Evolutionary conservation across 2,329 filamentous ascomycete species (phyloP), one percentile per base, ranked within the genome.

Genomic region (Aureobasidium sp.): DNA sequence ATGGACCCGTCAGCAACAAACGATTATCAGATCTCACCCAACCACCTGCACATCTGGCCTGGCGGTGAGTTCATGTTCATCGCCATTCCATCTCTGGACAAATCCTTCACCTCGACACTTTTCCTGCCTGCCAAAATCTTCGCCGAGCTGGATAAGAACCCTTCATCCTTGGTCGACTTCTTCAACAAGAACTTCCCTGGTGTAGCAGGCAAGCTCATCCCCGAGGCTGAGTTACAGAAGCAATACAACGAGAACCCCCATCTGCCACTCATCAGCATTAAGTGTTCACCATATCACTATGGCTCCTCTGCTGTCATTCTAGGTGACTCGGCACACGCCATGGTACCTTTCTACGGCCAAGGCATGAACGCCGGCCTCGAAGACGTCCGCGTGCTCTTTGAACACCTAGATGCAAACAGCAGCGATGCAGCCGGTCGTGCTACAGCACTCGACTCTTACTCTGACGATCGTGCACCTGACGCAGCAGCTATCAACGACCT

Each of bases 291-390:
- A 0, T 90, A 97, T 75, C 91, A 96, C 77, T 91, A 85, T 76
- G 80, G 77, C 54, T 85, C 85, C 29, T 88, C 86, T 0, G 91
- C 83, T 36, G 91, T 96, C 63, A 90, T 99, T 53, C 73, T 99
- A 39, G 94, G 94, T 62, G 94, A 99, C 72, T 91, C 94, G 7
- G 92, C 94, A 0, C 94, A 99, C 73, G 94, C 95, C 62, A 97
- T 99, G 87, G 91, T 99, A 0, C 94, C 94, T 0, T 99, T 99
- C 75, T 99, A 97, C 73, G 94, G 94, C 0, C 94, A 99, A 74
- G 94, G 94, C 41, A 95, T 99, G 86, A 99, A 99, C 70, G 89
- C 94, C 0, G 94, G 94, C 0, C 84, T 99, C 45, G 94, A 99
- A 76, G 93, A 97, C 69, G 91, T 99, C 13, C 86, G 89, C 8